These are phyloP conservation scores for Aureobasidium zeae DNA, from an alignment of 2,329 filamentous ascomycete species.

Conservation along the genomic window DNA sequence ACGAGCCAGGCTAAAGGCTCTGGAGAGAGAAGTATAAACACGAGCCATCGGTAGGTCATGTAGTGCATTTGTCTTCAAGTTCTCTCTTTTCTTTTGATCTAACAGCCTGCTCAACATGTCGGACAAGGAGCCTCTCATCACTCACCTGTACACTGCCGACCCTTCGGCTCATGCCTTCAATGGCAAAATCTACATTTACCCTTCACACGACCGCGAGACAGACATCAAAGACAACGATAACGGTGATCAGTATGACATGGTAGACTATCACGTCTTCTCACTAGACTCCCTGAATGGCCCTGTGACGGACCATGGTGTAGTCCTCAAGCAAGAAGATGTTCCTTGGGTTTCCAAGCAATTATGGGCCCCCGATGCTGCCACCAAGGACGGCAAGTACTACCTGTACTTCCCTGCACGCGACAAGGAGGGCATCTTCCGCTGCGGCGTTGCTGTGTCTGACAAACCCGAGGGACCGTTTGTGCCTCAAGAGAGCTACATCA, in stretches of 20 bases:
- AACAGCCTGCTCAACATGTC: slow-evolving; percentile 5
- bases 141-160: slow-evolving; percentile 69
- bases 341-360: slow-evolving; percentile 72
- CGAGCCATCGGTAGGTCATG: neutral
- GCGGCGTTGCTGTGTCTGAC: slow-evolving; percentile 59
- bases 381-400: slow-evolving; percentile 61
- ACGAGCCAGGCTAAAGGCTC: neutral
- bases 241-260: slow-evolving; percentile 79
- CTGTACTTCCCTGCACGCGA: slow-evolving; percentile 71
- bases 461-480: slow-evolving; percentile 61
- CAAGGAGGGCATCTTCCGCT: slow-evolving; percentile 59
- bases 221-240: slow-evolving; percentile 71
- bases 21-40: slow-evolving; percentile 1
- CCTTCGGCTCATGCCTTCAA: slow-evolving; percentile 75
- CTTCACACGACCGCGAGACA: slow-evolving; percentile 69
- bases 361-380: slow-evolving; percentile 70
- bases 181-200: slow-evolving; percentile 66
- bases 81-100: neutral
- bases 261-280: slow-evolving; percentile 72
- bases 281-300: slow-evolving; percentile 46
- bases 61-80: neutral
- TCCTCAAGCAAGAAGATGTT: slow-evolving; percentile 54
- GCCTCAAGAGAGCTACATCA: slow-evolving; percentile 55
- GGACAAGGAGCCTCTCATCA: slow-evolving; percentile 44
- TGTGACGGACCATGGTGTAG: slow-evolving; percentile 65